Base-by-base conservation (phyloP, 2,329 filamentous ascomycete species). In the Tolypocladium endophyticum region DNA sequence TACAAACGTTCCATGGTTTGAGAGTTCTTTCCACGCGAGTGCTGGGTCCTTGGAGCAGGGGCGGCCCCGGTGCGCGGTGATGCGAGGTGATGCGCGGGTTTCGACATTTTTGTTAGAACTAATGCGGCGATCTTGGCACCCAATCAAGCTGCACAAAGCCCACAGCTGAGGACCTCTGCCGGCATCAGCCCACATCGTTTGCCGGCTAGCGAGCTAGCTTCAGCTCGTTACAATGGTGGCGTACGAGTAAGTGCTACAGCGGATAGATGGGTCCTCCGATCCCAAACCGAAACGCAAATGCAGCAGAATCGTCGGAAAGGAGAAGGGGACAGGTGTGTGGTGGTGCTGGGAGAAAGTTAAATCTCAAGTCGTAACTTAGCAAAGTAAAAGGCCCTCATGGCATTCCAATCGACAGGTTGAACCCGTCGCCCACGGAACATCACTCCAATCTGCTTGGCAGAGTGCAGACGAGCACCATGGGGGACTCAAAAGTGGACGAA, bases 401-500 rank as follows among this genome's bases (percentile, higher is more conserved):
- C 28, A 18, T 50, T 16, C 28, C 28, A 9, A n/a, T 9, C 16
- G 47, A 33, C 47, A 33, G 16, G 7, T 33, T n/a, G 47, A 52
- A 33, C 4, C 47, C 18, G 47, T 50, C 25, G 14, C 25, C 16
- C 14, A 1, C 47, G 28, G 14, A 50, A 4, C 20, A 30, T n/a
- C 30, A 30, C 47, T 6, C 47, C 20, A 16, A 50, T 7, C 25
- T 50, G 47, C 47, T 30, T 28, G 7, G 14, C 47, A 28, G 8
- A 30, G 47, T 14, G 4, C 47, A n/a, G 50, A 6, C 28, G 50
- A 35, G 2, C 28, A 14, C 12, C 28, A 70, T 70, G 68, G 59
- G 63, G 38, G 68, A 71, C 52, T 58, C 65, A 3, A 64, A 64
- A 54, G 67, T 71, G 47, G 45, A 62, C 16, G 61, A 68, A 58